Base-by-base conservation (phyloP, 495 filamentous ascomycete species). In the Xylaria grammica region DNA sequence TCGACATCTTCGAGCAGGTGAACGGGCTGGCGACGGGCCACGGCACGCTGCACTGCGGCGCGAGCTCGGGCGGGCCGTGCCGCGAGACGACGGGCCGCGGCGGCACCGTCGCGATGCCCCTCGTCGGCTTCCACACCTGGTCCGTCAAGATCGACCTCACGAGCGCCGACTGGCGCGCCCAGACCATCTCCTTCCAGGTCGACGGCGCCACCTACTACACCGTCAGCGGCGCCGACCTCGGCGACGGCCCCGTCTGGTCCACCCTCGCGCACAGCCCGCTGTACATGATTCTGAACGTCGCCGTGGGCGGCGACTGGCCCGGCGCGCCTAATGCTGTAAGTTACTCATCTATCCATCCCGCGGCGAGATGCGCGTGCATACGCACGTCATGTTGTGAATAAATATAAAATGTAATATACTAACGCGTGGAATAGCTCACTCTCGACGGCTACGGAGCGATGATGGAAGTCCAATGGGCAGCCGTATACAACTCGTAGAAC, bases 401-500 rank as follows among this genome's bases (percentile, higher is more conserved):
- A 55, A 40, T 13, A 29, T 50, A 29, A 7, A 17, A n/a, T 2
- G 36, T 19, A 7, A 20, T 40, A 24, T 46, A 44, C 54, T 69
- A 34, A 69, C 52, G 8, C 29, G 7, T 1, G 59, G n/a, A 66
- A 57, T 26, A 69, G 65, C 62, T 65, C 38, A 83, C 81, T 11
- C 42, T 60, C 4, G 77, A 74, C 60, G 75, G 80, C 49, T 83
- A 76, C 50, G 78, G 78, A 27, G 76, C 74, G 67, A 82, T 83
- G 81, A 80, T 83, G 80, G 81, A 82, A 66, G 78, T 81, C 19
- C 72, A 77, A 46, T 82, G 78, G 68, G 80, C 81, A 24, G 77
- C 75, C 36, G 75, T 83, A 30, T 80, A 78, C 62, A 70, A 55
- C 6, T 69, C 74, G 6, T 74, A 74, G 62, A 57, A 54, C 10